Conservation (phyloP, 352 stramenopile species). For the Peronospora belbahrii region DNA sequence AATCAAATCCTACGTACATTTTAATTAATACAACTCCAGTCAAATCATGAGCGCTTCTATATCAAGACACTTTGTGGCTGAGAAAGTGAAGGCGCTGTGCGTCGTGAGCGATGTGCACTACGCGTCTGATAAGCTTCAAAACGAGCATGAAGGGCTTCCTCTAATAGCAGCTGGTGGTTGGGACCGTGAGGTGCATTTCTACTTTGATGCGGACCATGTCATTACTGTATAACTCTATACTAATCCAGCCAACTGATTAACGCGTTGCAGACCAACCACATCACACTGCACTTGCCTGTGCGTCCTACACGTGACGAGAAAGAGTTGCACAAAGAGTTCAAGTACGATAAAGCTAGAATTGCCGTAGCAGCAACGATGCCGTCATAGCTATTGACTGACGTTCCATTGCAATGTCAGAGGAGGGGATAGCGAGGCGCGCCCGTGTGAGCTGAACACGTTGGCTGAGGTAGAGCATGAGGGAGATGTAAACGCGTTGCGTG, state of each 20-base stretch:
- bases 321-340: slow-evolving; percentile 39
- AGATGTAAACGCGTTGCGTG: slow-evolving; percentile 59
- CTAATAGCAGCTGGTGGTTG: slow-evolving; percentile 50
- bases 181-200: slow-evolving; percentile 37
- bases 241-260: neutral
- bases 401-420: slow-evolving; percentile 5
- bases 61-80: neutral
- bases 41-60: neutral
- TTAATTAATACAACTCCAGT: no score
- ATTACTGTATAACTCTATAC: no score
- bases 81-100: slow-evolving; percentile 12
- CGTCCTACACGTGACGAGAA: slow-evolving; percentile 36
- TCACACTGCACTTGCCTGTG: slow-evolving; percentile 47
- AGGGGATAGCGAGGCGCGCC: slow-evolving; percentile 3
- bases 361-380: no score
- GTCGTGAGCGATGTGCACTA: slow-evolving; percentile 52
- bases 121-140: slow-evolving; percentile 20
- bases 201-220: neutral
- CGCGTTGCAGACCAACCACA: slow-evolving; percentile 31
- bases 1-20: no score
- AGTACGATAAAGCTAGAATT: slow-evolving; percentile 14
- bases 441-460: slow-evolving; percentile 41
- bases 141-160: slow-evolving; percentile 38
- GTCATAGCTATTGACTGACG: neutral
- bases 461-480: slow-evolving; percentile 39